Conservation (phyloP, 208 protist genomes). For the Leishmania amazonensis region DNA sequence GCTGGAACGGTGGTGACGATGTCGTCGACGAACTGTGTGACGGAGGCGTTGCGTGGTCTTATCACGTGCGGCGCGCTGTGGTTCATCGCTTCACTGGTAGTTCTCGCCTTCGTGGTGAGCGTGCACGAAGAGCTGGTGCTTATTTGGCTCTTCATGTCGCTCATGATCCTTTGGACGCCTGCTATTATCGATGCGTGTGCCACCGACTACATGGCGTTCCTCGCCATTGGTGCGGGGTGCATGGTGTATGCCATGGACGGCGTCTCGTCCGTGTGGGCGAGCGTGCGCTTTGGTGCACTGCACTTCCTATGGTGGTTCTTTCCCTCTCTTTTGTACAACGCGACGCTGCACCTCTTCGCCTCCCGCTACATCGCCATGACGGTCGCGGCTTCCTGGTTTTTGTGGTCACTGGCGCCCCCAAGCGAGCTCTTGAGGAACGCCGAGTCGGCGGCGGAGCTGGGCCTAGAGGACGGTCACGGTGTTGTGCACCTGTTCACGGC, state of each 20-base stretch:
- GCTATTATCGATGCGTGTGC: conserved; percentile 83
- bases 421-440: conserved; percentile 25
- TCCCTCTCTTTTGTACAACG: conserved; percentile 49
- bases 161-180: conserved; percentile 82
- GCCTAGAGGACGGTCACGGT: conserved; percentile 14
- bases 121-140: conserved; percentile 88
- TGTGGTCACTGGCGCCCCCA: conserved; percentile 25
- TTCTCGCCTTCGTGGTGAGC: conserved; percentile 78
- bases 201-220: conserved; percentile 66
- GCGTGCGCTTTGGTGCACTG: conserved; percentile 47
- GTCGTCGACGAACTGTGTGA: conserved; percentile 47
- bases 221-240: conserved; percentile 42
- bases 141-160: conserved; percentile 80
- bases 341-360: conserved; percentile 38
- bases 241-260: conserved; percentile 51
- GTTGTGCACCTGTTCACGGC: conserved; percentile 27
- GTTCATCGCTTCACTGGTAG: conserved; percentile 54
- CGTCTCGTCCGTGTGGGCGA: conserved; percentile 36
- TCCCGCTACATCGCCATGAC: conserved; percentile 62
- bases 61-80: conserved; percentile 55
- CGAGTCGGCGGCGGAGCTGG: conserved; percentile 14
- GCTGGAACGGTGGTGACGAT: conserved; percentile 64
- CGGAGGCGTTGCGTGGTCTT: conserved; percentile 51
- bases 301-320: conserved; percentile 75
- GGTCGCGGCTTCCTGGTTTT: conserved; percentile 30